These are phyloP conservation scores for Eudorina sp. DNA, from an alignment of 139 green algal genomes.

Conservation along the genomic window DNA sequence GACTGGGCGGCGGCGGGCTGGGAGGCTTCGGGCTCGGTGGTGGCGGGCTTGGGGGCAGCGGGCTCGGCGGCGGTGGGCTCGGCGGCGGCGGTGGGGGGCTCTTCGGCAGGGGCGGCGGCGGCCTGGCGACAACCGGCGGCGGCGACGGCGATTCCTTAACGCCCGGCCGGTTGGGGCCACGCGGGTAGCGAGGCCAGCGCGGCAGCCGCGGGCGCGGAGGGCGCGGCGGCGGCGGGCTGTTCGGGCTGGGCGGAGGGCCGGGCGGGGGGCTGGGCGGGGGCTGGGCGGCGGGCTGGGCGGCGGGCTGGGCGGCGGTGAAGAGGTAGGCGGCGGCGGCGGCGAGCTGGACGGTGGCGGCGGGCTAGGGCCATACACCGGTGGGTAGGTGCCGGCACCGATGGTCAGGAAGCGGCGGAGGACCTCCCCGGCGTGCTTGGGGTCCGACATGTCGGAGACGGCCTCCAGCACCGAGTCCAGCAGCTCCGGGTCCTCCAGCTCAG, in stretches of 20 bases:
- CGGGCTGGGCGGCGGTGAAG: neutral
- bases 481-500: conserved; percentile 5
- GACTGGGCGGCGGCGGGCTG: too few species aligned
- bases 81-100: neutral
- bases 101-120: neutral
- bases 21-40: neutral
- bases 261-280: neutral
- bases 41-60: neutral
- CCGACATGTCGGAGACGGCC: neutral
- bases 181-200: neutral
- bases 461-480: neutral
- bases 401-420: conserved; percentile 1
- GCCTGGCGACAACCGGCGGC: neutral
- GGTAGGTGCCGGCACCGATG: neutral
- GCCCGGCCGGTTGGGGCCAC: neutral
- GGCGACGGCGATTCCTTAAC: neutral
- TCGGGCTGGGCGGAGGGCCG: too few species aligned
- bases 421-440: neutral
- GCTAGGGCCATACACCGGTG: neutral
- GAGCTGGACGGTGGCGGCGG: neutral
- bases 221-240: neutral
- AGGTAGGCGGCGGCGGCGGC: neutral
- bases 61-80: neutral
- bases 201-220: neutral
- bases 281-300: neutral